Evolutionary conservation across 805 yeast species (phyloP), one percentile per base, ranked within the genome.

Genomic region (Nakazawaea siamensis): DNA sequence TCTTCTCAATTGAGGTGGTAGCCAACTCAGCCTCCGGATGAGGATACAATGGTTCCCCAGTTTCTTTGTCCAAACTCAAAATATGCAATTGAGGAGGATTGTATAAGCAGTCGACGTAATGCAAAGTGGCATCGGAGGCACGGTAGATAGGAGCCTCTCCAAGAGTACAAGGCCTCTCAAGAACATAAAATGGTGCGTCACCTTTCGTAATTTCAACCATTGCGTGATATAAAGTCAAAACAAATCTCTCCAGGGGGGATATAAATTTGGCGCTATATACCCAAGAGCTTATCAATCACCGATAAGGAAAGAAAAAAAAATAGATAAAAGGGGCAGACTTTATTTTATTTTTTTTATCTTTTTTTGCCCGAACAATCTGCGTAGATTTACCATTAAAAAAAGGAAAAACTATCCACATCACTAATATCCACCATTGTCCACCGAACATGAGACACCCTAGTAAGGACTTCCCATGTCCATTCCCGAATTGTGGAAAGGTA

Each of bases 61-160:
- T 45, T 17, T 33, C 41, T 14, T 41, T 38, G 36, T 51, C 50
- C 15, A 56, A 15, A 19, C 41, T 34, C n/a, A 54, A 37, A 18
- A 54, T 50, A 38, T 51, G 54, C 16, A 54, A 42, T 33, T 54
- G 52, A 11, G 49, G 46, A 21, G 49, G 44, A 21, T 34, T 17
- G 37, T 34, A 27, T 11, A 48, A 41, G 32, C 55, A 50, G 43
- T 57, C 62, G 27, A 49, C 52, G 37, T 50, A 57, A 43, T 57
- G 61, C 28, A 57, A 45, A 16, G 61, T 56, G 40, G 40, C 31
- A 44, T 57, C 61, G 12, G 45, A 42, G 18, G 35, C 40, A 4
- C 62, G 48, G 46, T 48, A 57, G 24, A 56, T 52, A 4, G 55
- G 55, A 16, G 53, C 60, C 38, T 57, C 62, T n/a, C 60, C 61